Evolutionary conservation across 805 yeast genomes (phyloP), one percentile per base, ranked within the genome.

Genomic region (Ogataea degrootiae): DNA sequence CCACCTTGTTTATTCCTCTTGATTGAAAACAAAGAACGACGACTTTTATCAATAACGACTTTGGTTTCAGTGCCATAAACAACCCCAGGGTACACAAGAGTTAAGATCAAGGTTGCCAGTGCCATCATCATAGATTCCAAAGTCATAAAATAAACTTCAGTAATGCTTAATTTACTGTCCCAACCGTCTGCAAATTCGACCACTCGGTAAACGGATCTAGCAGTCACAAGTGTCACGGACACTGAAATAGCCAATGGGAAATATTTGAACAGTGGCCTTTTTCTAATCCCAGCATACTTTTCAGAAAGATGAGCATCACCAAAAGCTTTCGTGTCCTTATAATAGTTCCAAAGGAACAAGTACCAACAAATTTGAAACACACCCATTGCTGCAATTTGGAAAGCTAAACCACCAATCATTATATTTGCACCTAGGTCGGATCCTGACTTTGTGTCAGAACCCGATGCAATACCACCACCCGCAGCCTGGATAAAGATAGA

Each of bases 341-440:
- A 70, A 21, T 77, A 63, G 33, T 66, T 63, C 58, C 62, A 66
- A 17, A 73, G 52, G 59, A 83, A 79, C 44, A 70, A 70, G 33
- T 62, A 54, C 66, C 75, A 73, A 8, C 84, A 60, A 5, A 63
- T 23, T 33, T 81, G 57, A 61, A 85, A 88, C 2, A 80, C 46
- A 1, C 76, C 53, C 84, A 89, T 83, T 6, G 85, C 73, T 2
- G 74, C 62, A 3, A 85, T 88, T 66, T 88, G 96, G 56, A 84
- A 70, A 0, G 82, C 83, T 41, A 88, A 71, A 8, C 96, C 96
- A 0, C 76, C 90, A 43, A 85, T 75, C 83, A 88, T 85, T 37
- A 83, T 60, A 60, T 79, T 70, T 1, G 83, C 72, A 14, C 89
- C 90, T 1, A 52, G 23, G 0, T 51, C 46, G 39, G 61, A 58